These are phyloP conservation scores for Simplicillium sp. DNA, from an alignment of 2,329 filamentous ascomycete species.

Conservation along the genomic window DNA sequence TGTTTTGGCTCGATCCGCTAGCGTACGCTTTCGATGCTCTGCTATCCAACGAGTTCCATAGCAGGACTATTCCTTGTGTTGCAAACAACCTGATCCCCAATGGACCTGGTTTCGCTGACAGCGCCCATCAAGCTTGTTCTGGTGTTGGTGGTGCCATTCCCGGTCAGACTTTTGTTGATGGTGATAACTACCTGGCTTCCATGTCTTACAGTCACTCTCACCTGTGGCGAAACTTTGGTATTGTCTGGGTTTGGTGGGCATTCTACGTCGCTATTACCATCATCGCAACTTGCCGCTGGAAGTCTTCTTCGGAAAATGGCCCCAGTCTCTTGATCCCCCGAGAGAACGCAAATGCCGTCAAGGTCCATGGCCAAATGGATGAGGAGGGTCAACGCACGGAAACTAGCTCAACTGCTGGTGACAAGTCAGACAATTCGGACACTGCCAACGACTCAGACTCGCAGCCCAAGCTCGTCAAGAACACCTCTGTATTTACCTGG, in stretches of 20 bases:
- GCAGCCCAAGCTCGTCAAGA: conserved; percentile 38
- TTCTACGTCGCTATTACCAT: conserved; percentile 51
- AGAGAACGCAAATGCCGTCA: conserved; percentile 36
- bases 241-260: conserved; percentile 54
- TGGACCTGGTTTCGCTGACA: conserved; percentile 35
- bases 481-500: conserved; percentile 66
- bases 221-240: conserved; percentile 52
- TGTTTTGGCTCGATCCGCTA: conserved; percentile 57
- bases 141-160: conserved; percentile 45
- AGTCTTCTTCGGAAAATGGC: conserved; percentile 38
- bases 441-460: conserved; percentile 8
- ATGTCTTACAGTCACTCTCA: conserved; percentile 43
- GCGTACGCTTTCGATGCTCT: conserved; percentile 62
- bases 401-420: conserved; percentile 2
- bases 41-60: conserved; percentile 62
- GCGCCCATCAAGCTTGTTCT: conserved; percentile 39
- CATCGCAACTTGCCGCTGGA: conserved; percentile 47
- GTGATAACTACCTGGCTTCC: conserved; percentile 47
- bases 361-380: conserved; percentile 24
- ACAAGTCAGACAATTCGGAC: conserved; percentile 23
- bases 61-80: conserved; percentile 40
- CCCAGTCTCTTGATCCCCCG: conserved; percentile 52
- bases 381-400: conserved; percentile 33
- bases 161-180: conserved; percentile 39
- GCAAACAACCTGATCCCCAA: conserved; percentile 39